Evolutionary conservation across 331 rosid species (phyloP), one percentile per base, ranked within the genome.

Genomic region (Rhamnella rubrinervis): DNA sequence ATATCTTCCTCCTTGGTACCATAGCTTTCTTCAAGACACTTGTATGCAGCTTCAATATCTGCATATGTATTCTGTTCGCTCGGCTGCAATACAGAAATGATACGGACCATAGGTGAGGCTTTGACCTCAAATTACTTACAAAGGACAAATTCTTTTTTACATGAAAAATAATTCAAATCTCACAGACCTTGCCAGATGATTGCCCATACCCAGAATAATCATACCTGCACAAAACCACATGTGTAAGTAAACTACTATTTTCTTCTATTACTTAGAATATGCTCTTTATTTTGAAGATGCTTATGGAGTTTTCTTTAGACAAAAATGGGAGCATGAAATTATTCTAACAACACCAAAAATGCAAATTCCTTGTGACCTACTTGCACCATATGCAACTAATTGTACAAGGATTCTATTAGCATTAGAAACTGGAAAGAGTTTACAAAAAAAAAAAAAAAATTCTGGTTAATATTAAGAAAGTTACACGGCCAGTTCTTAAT

Each of bases 171-270:
- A 55, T 74, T 61, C 71, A 49, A 50, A 50, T 59, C 55, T 79
- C 72, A 86, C 97, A 61, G 68, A 93, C 98, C 98, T 93, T 93
- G 76, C 98, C 98, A 23, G 98, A 80, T 75, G 98, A 93, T 46
- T 93, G 96, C 25, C 98, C 98, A 7, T 93, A 93, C 67, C 98
- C 98, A 31, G 98, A 93, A 82, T 93, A 93, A 68, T 93, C 98
- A 66, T 93, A 93, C 92, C 98, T 93, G 81, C 85, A 85, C 18
- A 71, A 62, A 67, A 71, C 62, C 37, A 67, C 55, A 66, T 35
- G 28, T 0, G 14, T 73, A 21, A 78, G 82, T 72, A 68, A 58
- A 61, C 40, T 26, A 5, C 25, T 28, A 17, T 55, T 26, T 62
- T 40, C 28, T n/a, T 52, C 38, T 28, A 39, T 49, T 12, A 19